Base-by-base conservation (phyloP, 2,329 filamentous ascomycete genomes). In the Fusarium caatingaense region DNA sequence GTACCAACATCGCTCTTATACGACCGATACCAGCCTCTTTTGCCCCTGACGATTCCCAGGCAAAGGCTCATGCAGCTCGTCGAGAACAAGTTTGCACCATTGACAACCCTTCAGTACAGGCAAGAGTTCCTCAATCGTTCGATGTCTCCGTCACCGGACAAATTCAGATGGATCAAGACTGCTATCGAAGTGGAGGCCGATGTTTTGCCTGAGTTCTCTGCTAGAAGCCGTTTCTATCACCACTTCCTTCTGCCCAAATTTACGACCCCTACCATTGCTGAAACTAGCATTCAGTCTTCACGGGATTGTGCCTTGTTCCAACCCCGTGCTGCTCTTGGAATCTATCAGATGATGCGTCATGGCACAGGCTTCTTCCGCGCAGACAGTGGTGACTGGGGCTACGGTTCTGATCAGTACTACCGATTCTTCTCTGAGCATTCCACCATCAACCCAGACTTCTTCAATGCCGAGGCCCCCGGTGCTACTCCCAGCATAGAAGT, bases 311-410 rank as follows among this genome's bases (percentile, higher is more conserved):
- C 64, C 60, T 13, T 58, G 49, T 66, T 70, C 7, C 60, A 68
- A 16, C 80, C 78, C 2, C 74, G 76, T 6, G 55, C 78, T 15
- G 76, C 77, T 11, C 59, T 80, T 9, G 80, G 79, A 5, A 60
- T 81, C 8, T 78, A 80, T 51, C 76, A 78, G 23, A 76, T 75
- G 11, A 61, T 81, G 3, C 76, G 74, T 2, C 63, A 71, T 16
- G 82, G 82, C 9, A 79, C 76, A 0, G 76, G 74, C 13, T 84
- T 83, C 48, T 50, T 80, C 37, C 77, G 80, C 25, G 76, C 77
- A 7, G 83, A 85, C 66, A 83, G 78, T 40, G 83, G 83, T 6
- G 79, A 82, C 51, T 83, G 82, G 81, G 68, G 60, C 12, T 53
- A 75, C 8, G 72, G 71, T 0, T 70, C 76, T 6, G 66, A 51